Percentiles rank a stretch among this genome's conserved stretches.
Conservation (phyloP, 139 green algal species). For the Penium margaritaceum region DNA sequence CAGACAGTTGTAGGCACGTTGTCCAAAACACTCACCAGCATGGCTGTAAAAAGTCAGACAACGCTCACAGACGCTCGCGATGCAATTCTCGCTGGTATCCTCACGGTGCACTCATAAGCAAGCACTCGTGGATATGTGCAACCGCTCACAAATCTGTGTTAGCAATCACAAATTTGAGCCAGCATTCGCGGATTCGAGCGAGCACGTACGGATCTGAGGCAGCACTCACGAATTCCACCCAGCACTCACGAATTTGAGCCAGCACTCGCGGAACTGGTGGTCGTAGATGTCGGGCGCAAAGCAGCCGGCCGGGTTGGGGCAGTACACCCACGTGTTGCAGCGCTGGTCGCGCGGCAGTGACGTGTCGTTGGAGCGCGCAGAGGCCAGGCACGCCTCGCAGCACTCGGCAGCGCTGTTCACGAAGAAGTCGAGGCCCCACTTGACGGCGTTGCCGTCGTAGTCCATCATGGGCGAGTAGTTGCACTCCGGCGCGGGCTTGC, state of each 20-base stretch:
- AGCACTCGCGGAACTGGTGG: conserved; percentile 71
- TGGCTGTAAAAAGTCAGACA: too few species aligned
- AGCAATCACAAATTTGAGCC: conserved; percentile 70
- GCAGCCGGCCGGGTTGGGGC: conserved; percentile 52
- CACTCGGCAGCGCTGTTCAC: conserved; percentile 48
- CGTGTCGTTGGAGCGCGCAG: not conserved
- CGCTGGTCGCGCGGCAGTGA: conserved; percentile 55
- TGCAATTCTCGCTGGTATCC: too few species aligned
- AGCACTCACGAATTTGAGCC: conserved; percentile 70
- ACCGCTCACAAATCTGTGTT: too few species aligned
- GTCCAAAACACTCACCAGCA: too few species aligned
- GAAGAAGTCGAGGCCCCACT: conserved; percentile 71
- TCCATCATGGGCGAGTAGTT: not conserved
- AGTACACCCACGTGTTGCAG: conserved; percentile 76
- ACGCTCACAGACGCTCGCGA: too few species aligned
- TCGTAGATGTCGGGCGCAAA: conserved; percentile 76
- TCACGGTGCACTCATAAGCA: too few species aligned
- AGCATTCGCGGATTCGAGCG: conserved; percentile 74
- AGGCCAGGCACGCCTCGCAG: conserved; percentile 56
- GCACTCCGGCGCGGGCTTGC: too few species aligned
- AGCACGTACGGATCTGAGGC: too few species aligned
- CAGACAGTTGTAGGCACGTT: too few species aligned
- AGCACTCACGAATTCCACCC: too few species aligned
- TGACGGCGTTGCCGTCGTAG: conserved; percentile 66
- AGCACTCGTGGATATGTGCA: too few species aligned